These are phyloP conservation scores for Platanus orientalis DNA, from an alignment of 164 flowering plant species.

Conservation along the genomic window DNA sequence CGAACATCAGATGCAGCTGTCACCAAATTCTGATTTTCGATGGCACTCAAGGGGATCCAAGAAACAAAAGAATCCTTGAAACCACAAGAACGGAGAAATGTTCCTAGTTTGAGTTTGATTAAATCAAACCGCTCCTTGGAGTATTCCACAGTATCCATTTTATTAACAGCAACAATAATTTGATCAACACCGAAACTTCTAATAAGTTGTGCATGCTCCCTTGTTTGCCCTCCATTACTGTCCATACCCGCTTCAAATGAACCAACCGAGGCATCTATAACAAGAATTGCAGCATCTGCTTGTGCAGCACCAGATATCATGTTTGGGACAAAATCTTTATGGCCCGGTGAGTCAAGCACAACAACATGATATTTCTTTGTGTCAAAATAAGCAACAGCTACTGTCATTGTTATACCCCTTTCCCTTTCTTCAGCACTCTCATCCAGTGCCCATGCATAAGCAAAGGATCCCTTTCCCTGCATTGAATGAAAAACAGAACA, in stretches of 20 bases:
- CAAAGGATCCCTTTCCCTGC: conserved; percentile 97
- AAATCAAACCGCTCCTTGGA: conserved; percentile 82
- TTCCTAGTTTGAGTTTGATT: conserved; percentile 58
- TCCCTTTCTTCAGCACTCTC: conserved; percentile 96
- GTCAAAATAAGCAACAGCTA: conserved; percentile 88
- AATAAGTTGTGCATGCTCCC: conserved; percentile 91
- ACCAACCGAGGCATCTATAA: conserved; percentile 88
- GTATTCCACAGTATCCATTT: conserved; percentile 84
- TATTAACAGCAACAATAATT: conserved; percentile 83
- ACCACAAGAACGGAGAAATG: conserved; percentile 78
- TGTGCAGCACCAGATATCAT: conserved; percentile 98
- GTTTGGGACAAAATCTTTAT: conserved; percentile 97
- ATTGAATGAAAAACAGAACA: background rate
- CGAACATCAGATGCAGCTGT: conserved; percentile 64
- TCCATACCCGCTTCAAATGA: conserved; percentile 92
- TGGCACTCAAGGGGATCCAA: conserved; percentile 92
- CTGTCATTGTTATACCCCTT: conserved; percentile 96
- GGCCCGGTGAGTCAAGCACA: conserved; percentile 98
- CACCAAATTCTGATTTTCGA: conserved; percentile 89
- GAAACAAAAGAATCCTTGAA: conserved; percentile 65
- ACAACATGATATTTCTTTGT: conserved; percentile 79
- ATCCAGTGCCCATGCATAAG: conserved; percentile 99
- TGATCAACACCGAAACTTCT: conserved; percentile 98
- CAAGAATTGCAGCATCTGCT: conserved; percentile 97
- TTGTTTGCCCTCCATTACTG: conserved; percentile 73